Conservation (phyloP, 129 eudicot species). For the Saposhnikovia divaricata region DNA sequence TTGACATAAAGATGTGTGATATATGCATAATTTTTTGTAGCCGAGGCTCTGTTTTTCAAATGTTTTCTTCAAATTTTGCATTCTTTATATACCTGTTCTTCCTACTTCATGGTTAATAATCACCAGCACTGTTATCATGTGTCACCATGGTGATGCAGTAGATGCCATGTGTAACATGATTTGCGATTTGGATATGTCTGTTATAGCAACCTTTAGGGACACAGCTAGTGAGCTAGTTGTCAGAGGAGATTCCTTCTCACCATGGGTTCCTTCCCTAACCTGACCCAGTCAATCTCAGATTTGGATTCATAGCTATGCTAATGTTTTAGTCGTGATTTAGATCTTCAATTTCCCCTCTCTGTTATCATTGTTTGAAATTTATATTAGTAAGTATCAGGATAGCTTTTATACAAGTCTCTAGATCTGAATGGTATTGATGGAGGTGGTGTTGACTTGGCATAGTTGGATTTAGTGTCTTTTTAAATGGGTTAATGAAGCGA, state of each 20-base stretch:
- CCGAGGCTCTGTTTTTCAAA: not conserved
- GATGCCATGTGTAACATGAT: not conserved
- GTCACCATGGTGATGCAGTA: not conserved
- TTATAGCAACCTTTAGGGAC: not conserved
- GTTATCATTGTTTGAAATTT: not conserved
- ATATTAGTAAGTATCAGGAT: not conserved
- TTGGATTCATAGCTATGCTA: not conserved
- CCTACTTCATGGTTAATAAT: not conserved
- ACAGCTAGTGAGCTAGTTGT: not conserved
- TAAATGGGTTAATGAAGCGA: not conserved
- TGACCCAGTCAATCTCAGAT: not conserved
- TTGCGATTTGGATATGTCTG: not conserved
- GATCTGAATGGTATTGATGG: not conserved
- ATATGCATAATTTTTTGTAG: not conserved
- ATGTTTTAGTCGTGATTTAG: not conserved
- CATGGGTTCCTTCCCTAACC: not conserved
- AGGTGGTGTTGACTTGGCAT: not conserved
- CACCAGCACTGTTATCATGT: not conserved
- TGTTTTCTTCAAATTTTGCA: not conserved
- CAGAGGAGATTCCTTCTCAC: not conserved
- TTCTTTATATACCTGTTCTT: not conserved
- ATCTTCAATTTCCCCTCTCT: not conserved
- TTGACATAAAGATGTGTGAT: not conserved
- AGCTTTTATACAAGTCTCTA: not conserved
- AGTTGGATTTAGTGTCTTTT: not conserved